Evolutionary conservation across 768 basidiomycete genomes (phyloP).

Genomic region (Pholiota microspora): DNA sequence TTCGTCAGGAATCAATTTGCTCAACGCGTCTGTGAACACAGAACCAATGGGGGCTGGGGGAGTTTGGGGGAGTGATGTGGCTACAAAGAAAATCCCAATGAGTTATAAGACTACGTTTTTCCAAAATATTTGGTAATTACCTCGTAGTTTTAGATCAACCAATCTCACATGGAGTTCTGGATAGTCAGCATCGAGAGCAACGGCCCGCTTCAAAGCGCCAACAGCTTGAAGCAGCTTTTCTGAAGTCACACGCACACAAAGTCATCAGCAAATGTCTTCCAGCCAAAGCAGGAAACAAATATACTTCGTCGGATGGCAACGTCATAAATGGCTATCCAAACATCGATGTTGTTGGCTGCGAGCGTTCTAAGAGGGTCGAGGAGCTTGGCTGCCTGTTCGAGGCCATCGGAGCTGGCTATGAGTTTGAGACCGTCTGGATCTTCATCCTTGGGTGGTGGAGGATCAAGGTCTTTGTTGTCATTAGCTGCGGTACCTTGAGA

Average conservation of each 20-base stretch:
- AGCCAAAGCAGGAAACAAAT: conserved; percentile 18
- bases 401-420: conserved; percentile 55
- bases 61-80: conserved; percentile 40
- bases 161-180: conserved; percentile 73
- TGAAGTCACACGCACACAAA: conserved; percentile 25
- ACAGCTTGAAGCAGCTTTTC: conserved; percentile 82
- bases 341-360: conserved; percentile 53
- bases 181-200: conserved; percentile 47
- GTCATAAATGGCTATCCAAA: conserved; percentile 77
- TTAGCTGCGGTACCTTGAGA: conserved; percentile 34
- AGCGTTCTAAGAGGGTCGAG: conserved; percentile 60
- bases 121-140: conserved; percentile 31
- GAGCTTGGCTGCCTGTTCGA: conserved; percentile 75
- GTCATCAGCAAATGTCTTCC: not conserved
- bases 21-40: conserved; percentile 45
- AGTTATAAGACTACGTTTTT: not conserved
- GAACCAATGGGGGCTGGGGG: conserved; percentile 46
- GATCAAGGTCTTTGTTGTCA: conserved; percentile 74
- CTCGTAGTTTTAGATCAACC: conserved; percentile 56
- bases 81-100: conserved; percentile 26
- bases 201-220: conserved; percentile 60
- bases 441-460: conserved; percentile 60
- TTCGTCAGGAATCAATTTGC: conserved; percentile 53
- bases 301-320: conserved; percentile 79
- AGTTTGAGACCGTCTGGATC: conserved; percentile 83